Evolutionary conservation across 768 basidiomycete genomes (phyloP).

Genomic region (Kockovaella imperatae): DNA sequence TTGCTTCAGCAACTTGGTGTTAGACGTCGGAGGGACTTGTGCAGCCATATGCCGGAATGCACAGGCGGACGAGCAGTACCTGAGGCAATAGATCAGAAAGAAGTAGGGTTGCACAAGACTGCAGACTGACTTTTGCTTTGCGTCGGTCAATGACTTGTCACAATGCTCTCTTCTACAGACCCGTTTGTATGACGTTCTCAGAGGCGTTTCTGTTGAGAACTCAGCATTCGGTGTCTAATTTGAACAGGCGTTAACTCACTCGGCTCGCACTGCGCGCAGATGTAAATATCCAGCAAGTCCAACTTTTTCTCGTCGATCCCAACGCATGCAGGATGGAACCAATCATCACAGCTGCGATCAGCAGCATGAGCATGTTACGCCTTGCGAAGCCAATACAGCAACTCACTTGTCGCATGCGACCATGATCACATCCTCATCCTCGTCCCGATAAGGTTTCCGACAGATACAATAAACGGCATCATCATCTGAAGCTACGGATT

Average conservation of each 20-base stretch:
- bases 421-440: constrained; percentile 31
- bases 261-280: constrained; percentile 33
- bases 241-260: constrained; percentile 18
- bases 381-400: neutral
- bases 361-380: neutral
- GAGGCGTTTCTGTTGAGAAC: constrained; percentile 15
- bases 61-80: constrained; percentile 29
- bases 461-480: constrained; percentile 33
- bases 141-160: constrained; percentile 10
- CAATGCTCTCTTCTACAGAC: constrained; percentile 24
- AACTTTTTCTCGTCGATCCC: constrained; percentile 26
- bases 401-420: constrained; percentile 34
- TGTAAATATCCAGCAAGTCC: constrained; percentile 32
- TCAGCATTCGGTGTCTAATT: neutral
- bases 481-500: constrained; percentile 10
- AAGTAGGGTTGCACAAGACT: no score
- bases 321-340: constrained; percentile 39
- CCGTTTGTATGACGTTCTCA: constrained; percentile 19
- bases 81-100: no score
- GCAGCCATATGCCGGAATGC: constrained; percentile 20
- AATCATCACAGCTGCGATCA: constrained; percentile 31
- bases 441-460: constrained; percentile 26
- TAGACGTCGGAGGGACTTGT: constrained; percentile 14
- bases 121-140: no score
- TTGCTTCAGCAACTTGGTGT: constrained; percentile 25